A percentile compares a stretch with the other conserved stretches of the same genome.
Evolutionary conservation across 768 basidiomycete species (phyloP).

Genomic region (Termitomyces sp.): DNA sequence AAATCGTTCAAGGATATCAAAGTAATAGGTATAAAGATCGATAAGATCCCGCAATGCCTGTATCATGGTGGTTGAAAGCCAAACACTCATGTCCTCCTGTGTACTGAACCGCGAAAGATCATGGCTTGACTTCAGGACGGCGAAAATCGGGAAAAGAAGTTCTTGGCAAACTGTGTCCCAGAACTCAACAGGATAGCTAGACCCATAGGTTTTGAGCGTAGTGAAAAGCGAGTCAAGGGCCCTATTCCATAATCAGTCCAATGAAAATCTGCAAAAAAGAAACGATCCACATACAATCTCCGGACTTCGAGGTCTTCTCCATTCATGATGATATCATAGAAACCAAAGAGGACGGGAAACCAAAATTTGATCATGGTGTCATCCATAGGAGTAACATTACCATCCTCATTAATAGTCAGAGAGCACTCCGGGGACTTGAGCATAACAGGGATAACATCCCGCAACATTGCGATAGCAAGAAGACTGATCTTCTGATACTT

Average conservation of each 20-base stretch:
- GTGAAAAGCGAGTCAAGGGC: slow-evolving; percentile 96
- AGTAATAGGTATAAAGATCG: slow-evolving; percentile 94
- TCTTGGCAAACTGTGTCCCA: slow-evolving; percentile 99
- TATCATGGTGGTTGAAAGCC: slow-evolving; percentile 99
- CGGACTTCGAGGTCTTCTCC: slow-evolving; percentile 98
- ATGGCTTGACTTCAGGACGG: slow-evolving; percentile 89
- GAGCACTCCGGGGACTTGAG: slow-evolving; percentile 71
- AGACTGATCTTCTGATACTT: slow-evolving; percentile 99
- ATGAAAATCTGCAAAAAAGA: background rate
- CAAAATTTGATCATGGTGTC: slow-evolving; percentile 95
- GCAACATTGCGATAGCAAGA: slow-evolving; percentile 94
- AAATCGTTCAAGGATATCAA: slow-evolving; percentile 84
- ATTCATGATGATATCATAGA: slow-evolving; percentile 99
- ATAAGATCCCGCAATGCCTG: slow-evolving; percentile 94
- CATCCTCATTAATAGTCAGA: slow-evolving; percentile 23
- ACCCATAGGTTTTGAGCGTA: slow-evolving; percentile 87
- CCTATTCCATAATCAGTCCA: slow-evolving; percentile 36
- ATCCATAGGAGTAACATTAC: slow-evolving; percentile 42
- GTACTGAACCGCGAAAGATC: slow-evolving; percentile 91
- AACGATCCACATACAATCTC: slow-evolving; percentile 67
- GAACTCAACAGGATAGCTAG: slow-evolving; percentile 83
- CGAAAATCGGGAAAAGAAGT: slow-evolving; percentile 96
- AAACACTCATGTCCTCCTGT: slow-evolving; percentile 99
- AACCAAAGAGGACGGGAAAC: slow-evolving; percentile 96
- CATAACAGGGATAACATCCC: slow-evolving; percentile 91